Percentiles rank a stretch among this genome's conserved stretches.
These are phyloP conservation scores for Cystobasidiopsis lactophilus DNA, from an alignment of 768 basidiomycete species.

Conservation along the genomic window DNA sequence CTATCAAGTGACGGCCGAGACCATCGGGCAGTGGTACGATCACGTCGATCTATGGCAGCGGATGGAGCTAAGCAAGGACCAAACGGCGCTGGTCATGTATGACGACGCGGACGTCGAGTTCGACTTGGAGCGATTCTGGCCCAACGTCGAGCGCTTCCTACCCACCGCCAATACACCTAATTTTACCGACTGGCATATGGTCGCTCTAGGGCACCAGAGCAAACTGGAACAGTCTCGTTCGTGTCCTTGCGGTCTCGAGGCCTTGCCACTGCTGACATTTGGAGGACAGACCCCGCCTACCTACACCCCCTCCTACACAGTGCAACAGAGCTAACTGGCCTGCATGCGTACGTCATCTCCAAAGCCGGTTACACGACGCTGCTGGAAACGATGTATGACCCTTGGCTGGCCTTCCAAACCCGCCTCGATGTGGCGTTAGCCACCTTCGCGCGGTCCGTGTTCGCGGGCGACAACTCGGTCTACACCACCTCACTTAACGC, in stretches of 20 bases:
- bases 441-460: background rate
- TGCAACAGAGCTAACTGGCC: slow-evolving; percentile 14
- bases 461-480: background rate
- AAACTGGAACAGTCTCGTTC: slow-evolving; percentile 14
- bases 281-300: slow-evolving; percentile 15
- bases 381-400: slow-evolving; percentile 14
- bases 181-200: slow-evolving; percentile 12
- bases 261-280: background rate
- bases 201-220: slow-evolving; percentile 18
- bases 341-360: slow-evolving; percentile 19
- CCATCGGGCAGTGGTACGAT: slow-evolving; percentile 18
- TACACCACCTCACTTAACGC: background rate
- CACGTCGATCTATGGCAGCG: slow-evolving; percentile 15
- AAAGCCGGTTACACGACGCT: slow-evolving; percentile 7
- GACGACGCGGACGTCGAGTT: slow-evolving; percentile 21
- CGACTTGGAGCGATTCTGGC: slow-evolving; percentile 20
- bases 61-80: slow-evolving; percentile 14
- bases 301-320: slow-evolving; percentile 19
- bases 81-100: slow-evolving; percentile 16
- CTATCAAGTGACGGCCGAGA: slow-evolving; percentile 16
- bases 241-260: background rate
- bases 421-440: slow-evolving; percentile 15
- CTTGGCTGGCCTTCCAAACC: slow-evolving; percentile 19
- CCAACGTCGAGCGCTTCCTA: slow-evolving; percentile 12
- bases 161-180: background rate